A percentile compares a stretch with the other conserved stretches of the same genome.
Evolutionary conservation across 2,329 filamentous ascomycete genomes (phyloP).

Genomic region (Nemania sp.): DNA sequence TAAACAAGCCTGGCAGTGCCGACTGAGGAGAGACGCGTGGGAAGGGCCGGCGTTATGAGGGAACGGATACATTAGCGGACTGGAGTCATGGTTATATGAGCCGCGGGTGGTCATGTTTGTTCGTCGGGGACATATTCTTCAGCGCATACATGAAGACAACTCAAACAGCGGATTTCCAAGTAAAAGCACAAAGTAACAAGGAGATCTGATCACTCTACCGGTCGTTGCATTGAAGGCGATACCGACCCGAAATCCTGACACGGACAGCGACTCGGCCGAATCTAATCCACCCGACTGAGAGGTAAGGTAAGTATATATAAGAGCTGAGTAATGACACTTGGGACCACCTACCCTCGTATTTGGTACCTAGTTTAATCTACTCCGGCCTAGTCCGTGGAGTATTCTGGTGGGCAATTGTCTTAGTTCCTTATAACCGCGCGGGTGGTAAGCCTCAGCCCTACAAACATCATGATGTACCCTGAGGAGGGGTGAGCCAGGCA

Average conservation of each 20-base stretch:
- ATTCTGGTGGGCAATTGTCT: too few relatives aligned
- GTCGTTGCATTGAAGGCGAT: background rate
- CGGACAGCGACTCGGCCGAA: background rate
- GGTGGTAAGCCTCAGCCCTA: too few relatives aligned
- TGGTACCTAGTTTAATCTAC: too few relatives aligned
- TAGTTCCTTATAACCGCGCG: too few relatives aligned
- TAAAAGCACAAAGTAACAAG: background rate
- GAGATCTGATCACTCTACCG: background rate
- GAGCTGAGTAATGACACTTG: background rate
- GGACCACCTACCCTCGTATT: background rate
- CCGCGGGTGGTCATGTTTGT: background rate
- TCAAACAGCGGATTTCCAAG: background rate
- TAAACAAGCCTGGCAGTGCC: conserved; percentile 88
- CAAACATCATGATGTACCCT: too few relatives aligned
- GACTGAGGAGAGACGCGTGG: conserved; percentile 79
- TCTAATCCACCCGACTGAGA: background rate
- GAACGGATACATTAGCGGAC: background rate
- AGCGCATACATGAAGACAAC: too few relatives aligned
- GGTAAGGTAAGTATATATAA: background rate
- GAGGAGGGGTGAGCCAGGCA: too few relatives aligned
- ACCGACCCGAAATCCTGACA: background rate
- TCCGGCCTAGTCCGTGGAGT: too few relatives aligned
- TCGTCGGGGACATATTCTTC: background rate
- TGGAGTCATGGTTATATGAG: background rate
- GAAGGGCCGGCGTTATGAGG: conserved; percentile 63